A percentile compares a stretch with the other conserved stretches of the same genome.
Conservation (phyloP, 495 filamentous ascomycete genomes). For the Lindgomyces ingoldianus region DNA sequence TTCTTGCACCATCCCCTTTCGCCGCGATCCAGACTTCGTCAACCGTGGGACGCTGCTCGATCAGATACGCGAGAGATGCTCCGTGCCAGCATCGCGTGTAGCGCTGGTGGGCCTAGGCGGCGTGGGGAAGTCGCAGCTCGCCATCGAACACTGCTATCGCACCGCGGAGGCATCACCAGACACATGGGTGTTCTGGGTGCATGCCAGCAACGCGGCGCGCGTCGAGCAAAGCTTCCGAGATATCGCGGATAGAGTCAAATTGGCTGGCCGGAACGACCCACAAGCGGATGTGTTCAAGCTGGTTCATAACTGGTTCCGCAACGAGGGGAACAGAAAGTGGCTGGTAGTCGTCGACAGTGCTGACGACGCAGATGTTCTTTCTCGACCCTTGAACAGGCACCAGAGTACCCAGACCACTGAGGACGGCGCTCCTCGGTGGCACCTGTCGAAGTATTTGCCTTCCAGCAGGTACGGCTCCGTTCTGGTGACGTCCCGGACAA, state of each 20-base stretch:
- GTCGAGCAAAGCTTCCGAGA: constrained; percentile 27
- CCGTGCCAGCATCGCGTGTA: too few species aligned
- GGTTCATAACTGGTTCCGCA: too few species aligned
- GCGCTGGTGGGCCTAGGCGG: too few species aligned
- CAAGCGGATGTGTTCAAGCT: too few species aligned
- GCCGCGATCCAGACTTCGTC: too few species aligned
- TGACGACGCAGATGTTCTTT: constrained; percentile 50
- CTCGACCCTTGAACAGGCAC: not conserved
- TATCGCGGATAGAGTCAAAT: constrained; percentile 34
- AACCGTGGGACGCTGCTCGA: too few species aligned
- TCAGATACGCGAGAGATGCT: too few species aligned
- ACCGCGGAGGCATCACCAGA: constrained; percentile 35
- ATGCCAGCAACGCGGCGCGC: too few species aligned
- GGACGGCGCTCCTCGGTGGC: constrained; percentile 1
- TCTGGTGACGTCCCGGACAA: constrained; percentile 17
- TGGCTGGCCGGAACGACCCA: too few species aligned
- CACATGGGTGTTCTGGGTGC: constrained; percentile 38
- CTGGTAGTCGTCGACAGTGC: constrained; percentile 57
- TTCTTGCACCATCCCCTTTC: too few species aligned
- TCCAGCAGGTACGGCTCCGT: constrained; percentile 22
- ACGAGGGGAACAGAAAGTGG: constrained; percentile 48
- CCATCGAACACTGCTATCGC: constrained; percentile 53
- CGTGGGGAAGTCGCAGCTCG: constrained; percentile 58
- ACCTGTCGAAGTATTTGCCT: constrained; percentile 13
- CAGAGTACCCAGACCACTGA: not conserved